Conservation (phyloP, 2,329 filamentous ascomycete species). For the Scedosporium aurantiacum region DNA sequence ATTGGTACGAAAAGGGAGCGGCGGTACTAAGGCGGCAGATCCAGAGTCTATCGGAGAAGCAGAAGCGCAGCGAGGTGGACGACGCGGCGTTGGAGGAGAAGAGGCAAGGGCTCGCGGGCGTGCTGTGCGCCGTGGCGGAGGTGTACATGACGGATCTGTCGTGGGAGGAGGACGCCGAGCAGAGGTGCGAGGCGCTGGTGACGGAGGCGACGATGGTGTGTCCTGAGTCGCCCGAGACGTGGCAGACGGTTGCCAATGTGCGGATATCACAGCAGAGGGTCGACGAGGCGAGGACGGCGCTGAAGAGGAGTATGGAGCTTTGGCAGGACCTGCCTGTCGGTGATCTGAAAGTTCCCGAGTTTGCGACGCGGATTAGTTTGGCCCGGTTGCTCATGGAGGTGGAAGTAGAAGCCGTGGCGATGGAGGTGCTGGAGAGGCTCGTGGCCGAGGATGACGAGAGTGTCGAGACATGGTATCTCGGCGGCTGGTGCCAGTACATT, state of each 20-base stretch:
- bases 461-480: constrained; percentile 93
- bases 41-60: constrained; percentile 40
- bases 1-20: constrained; percentile 61
- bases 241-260: constrained; percentile 90
- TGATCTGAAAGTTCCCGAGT: constrained; percentile 68
- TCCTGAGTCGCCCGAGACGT: constrained; percentile 72
- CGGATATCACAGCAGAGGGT: constrained; percentile 74
- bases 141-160: constrained; percentile 99
- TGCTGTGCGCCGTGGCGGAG: constrained; percentile 88
- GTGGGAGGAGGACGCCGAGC: constrained; percentile 84
- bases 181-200: constrained; percentile 74
- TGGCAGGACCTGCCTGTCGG: constrained; percentile 72
- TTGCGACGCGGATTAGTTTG: constrained; percentile 73
- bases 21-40: constrained; percentile 62
- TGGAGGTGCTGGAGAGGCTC: constrained; percentile 74
- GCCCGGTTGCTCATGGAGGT: constrained; percentile 83
- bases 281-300: constrained; percentile 69
- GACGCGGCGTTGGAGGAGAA: constrained; percentile 48
- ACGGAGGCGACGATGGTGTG: constrained; percentile 83
- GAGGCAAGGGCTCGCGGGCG: constrained; percentile 72
- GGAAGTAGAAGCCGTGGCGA: constrained; percentile 71
- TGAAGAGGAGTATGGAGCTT: constrained; percentile 66
- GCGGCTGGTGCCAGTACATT: constrained; percentile 84
- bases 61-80: constrained; percentile 23
- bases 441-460: constrained; percentile 85